These are phyloP conservation scores for Acanthamoeba triangularis DNA, from an alignment of 208 protist species.

Conservation along the genomic window DNA sequence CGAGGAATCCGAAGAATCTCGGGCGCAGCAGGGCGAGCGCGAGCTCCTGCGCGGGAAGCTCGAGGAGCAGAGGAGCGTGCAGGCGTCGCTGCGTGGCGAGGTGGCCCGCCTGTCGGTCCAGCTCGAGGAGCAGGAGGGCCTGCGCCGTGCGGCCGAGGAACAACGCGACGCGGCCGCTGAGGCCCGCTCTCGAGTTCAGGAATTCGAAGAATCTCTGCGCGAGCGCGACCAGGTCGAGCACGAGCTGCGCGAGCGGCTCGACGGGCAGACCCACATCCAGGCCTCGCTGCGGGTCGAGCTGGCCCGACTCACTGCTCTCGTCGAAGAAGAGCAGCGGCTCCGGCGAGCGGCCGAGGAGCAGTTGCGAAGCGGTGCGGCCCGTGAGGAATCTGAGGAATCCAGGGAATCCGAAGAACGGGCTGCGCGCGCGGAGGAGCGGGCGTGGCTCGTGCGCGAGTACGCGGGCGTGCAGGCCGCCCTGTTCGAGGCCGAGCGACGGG, in stretches of 20 bases:
- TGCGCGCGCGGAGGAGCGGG: background rate
- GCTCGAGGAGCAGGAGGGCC: background rate
- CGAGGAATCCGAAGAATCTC: too few species aligned
- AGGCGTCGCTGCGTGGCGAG: background rate
- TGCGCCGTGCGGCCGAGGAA: background rate
- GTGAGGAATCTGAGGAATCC: background rate
- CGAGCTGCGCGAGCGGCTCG: too few species aligned
- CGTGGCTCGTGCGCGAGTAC: background rate
- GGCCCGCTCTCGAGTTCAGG: background rate
- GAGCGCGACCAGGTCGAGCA: too few species aligned
- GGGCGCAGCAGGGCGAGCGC: background rate
- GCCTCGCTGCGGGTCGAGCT: background rate
- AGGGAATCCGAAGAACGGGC: background rate
- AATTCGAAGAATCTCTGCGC: too few species aligned
- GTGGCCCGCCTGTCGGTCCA: background rate
- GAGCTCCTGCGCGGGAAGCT: background rate
- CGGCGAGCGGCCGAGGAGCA: background rate
- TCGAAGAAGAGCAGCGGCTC: background rate
- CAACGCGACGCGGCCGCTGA: background rate
- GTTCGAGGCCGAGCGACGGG: background rate
- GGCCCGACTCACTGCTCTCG: background rate
- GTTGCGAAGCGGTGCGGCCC: background rate
- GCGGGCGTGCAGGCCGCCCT: background rate
- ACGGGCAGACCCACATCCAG: too few species aligned
- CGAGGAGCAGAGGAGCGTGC: background rate